These are phyloP conservation scores for Acacia confusa DNA, from an alignment of 306 rosid genomes.

Conservation along the genomic window DNA sequence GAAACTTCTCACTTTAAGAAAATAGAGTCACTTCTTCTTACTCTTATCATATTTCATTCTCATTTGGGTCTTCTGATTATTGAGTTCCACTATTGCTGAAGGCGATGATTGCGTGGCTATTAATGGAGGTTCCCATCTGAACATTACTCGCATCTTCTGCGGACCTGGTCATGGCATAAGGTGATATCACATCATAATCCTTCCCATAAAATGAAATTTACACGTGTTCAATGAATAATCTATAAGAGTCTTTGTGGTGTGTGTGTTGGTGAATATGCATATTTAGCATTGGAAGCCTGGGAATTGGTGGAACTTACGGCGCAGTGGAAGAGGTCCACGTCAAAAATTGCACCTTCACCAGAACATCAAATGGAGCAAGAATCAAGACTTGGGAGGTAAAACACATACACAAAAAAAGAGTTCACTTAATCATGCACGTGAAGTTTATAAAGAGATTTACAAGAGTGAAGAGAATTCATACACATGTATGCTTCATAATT, in stretches of 20 bases:
- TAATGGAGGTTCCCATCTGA: conserved; percentile 39
- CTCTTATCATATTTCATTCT: background rate
- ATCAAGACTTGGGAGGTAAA: conserved; percentile 60
- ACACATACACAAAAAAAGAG: background rate
- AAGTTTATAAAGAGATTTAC: background rate
- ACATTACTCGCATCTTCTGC: conserved; percentile 38
- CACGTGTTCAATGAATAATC: background rate
- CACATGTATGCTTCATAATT: no score
- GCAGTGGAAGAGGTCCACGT: conserved; percentile 52
- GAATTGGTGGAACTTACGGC: conserved; percentile 20
- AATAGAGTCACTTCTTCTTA: background rate
- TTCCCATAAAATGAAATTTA: background rate
- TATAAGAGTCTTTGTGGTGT: background rate
- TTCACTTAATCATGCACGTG: background rate
- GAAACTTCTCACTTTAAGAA: background rate
- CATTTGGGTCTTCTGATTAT: background rate
- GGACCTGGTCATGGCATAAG: conserved; percentile 73
- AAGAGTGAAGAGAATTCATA: background rate
- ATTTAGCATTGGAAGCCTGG: conserved; percentile 59
- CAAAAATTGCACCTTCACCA: conserved; percentile 37
- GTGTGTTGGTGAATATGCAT: background rate
- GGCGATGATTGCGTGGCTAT: conserved; percentile 64
- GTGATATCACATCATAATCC: conserved; percentile 17
- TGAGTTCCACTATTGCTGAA: background rate
- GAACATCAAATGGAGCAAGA: conserved; percentile 55